Evolutionary conservation across 140 eudicot species (phyloP).

Genomic region (Cichorium intybus): DNA sequence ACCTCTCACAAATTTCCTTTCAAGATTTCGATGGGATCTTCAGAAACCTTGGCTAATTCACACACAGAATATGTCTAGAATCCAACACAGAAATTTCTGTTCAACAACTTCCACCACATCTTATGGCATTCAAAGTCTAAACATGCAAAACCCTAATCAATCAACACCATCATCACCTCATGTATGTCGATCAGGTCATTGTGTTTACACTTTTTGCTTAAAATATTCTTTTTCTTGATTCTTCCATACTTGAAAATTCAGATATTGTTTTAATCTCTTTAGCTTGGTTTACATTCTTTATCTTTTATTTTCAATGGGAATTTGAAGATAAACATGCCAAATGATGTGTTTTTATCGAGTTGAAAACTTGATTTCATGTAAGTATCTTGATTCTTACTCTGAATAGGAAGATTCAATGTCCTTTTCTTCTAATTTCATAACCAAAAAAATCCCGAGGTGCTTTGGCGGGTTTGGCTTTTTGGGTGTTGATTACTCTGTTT

Average conservation of each 20-base stretch:
- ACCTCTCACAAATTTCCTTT: constrained; percentile 17
- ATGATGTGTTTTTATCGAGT: constrained; percentile 48
- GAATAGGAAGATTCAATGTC: constrained; percentile 80
- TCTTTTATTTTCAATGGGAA: neutral
- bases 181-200: neutral
- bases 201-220: neutral
- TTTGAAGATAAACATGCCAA: constrained; percentile 21
- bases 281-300: neutral
- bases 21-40: constrained; percentile 18
- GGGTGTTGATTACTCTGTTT: too few species aligned
- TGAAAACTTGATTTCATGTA: constrained; percentile 33
- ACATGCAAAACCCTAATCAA: constrained; percentile 18
- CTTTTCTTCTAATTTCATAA: neutral
- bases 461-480: too few species aligned
- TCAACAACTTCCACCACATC: constrained; percentile 40
- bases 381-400: constrained; percentile 44
- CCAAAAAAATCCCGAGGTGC: too few species aligned
- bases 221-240: too few species aligned
- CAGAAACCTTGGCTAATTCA: constrained; percentile 7
- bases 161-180: too few species aligned
- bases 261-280: too few species aligned
- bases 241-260: too few species aligned
- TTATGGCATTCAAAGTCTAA: too few species aligned
- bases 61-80: constrained; percentile 18
- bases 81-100: constrained; percentile 41